Evolutionary conservation across 2,329 filamentous ascomycete species (phyloP).

Genomic region (Phoma sp.): DNA sequence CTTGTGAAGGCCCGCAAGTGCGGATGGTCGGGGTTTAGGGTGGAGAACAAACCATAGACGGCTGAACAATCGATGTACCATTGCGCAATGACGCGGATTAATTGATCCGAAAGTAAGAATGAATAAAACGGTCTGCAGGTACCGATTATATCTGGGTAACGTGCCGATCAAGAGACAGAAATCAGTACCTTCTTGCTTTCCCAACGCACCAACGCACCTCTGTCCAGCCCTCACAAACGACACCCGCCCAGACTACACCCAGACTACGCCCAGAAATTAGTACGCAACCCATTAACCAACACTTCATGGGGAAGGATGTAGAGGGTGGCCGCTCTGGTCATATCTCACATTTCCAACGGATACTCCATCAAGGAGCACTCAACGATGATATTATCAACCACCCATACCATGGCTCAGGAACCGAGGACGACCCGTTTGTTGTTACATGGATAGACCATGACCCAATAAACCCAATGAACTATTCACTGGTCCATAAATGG

Average conservation of each 20-base stretch:
- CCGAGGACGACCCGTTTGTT: constrained; percentile 70
- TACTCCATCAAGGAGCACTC: constrained; percentile 66
- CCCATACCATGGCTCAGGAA: constrained; percentile 60
- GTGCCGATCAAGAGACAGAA: background rate
- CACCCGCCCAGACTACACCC: background rate
- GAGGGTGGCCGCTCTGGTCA: constrained; percentile 7
- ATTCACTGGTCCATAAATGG: constrained; percentile 68
- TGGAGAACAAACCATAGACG: background rate
- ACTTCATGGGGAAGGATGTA: constrained; percentile 8
- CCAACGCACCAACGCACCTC: no score
- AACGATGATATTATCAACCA: constrained; percentile 64
- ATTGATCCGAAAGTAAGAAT: background rate
- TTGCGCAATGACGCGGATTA: constrained; percentile 12
- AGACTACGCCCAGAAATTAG: background rate
- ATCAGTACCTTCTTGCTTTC: background rate
- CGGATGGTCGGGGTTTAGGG: constrained; percentile 14
- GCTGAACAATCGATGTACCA: background rate
- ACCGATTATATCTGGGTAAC: background rate
- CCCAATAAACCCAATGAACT: constrained; percentile 71
- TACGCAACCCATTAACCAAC: background rate
- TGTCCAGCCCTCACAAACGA: background rate
- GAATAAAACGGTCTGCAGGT: constrained; percentile 5
- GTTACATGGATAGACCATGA: constrained; percentile 74
- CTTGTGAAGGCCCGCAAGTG: background rate
- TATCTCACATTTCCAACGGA: constrained; percentile 45